Conservation (phyloP, 495 filamentous ascomycete species). For the Aspergillus avenaceus region DNA sequence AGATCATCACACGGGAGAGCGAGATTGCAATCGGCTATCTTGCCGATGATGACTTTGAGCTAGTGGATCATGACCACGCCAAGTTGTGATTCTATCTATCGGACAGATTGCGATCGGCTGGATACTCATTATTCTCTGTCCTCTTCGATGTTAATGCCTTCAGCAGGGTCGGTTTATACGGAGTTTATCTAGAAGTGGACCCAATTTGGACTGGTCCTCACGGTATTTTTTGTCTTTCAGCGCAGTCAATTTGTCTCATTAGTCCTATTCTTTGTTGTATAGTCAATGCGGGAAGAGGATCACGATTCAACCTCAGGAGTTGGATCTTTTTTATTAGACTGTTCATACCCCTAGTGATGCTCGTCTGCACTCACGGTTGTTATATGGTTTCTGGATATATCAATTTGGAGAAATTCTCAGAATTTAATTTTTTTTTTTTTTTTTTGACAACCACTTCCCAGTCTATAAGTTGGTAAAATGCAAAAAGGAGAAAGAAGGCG, state of each 20-base stretch:
- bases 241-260: not conserved
- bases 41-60: constrained; percentile 40
- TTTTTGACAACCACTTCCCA: not conserved
- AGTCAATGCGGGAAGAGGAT: not conserved
- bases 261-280: not conserved
- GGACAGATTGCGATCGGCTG: too few species aligned
- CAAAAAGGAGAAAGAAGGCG: too few species aligned
- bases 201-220: not conserved
- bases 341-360: not conserved
- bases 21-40: constrained; percentile 31
- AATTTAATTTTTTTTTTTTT: not conserved
- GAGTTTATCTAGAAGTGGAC: constrained; percentile 9
- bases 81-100: not conserved
- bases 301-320: too few species aligned
- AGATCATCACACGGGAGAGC: constrained; percentile 46
- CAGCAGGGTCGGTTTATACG: too few species aligned
- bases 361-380: not conserved
- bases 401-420: not conserved
- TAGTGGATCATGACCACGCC: constrained; percentile 27
- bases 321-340: not conserved
- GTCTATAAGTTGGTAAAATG: too few species aligned
- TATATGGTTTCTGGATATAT: not conserved
- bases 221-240: constrained; percentile 1
- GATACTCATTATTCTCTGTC: not conserved
- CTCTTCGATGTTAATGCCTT: constrained; percentile 8